phyloP scores from a whole-genome alignment of 116 monocot species.

The Posidonia oceanica region DNA sequence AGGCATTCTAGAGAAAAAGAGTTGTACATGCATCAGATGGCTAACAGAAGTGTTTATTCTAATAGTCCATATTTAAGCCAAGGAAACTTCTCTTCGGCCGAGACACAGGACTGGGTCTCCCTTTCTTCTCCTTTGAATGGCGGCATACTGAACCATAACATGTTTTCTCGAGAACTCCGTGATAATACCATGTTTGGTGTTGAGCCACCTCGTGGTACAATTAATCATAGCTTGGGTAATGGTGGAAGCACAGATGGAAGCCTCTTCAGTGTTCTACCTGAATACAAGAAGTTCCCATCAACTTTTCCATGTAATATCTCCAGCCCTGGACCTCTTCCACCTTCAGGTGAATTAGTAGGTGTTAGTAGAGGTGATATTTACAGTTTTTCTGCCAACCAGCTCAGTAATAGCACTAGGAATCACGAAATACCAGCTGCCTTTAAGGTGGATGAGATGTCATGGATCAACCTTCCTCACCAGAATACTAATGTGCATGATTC shows the following conservation, averaged over 20 bases:
- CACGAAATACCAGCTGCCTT: conserved; percentile 9
- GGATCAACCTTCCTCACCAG: conserved; percentile 37
- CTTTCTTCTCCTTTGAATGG: conserved; percentile 15
- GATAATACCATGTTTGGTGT: conserved; percentile 24
- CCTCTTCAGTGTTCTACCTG: conserved; percentile 45
- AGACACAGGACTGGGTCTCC: conserved; percentile 9
- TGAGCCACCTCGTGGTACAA: conserved; percentile 10
- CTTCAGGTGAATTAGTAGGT: conserved; percentile 11
- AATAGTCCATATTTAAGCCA: conserved; percentile 20
- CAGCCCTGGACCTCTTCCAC: conserved; percentile 16
- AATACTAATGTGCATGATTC: conserved; percentile 26
- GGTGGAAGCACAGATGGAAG: conserved; percentile 35
- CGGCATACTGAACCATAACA: conserved; percentile 18
- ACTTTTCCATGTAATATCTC: conserved; percentile 7
- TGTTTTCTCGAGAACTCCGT: conserved; percentile 24
- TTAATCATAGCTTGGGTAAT: conserved; percentile 11
- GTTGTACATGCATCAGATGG: conserved; percentile 17
- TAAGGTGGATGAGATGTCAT: conserved; percentile 16
- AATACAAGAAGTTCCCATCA: conserved; percentile 20
- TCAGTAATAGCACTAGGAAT: conserved; percentile 9
- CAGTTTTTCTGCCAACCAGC: conserved; percentile 15
- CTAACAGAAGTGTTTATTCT: conserved; percentile 15
- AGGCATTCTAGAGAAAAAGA: conserved; percentile 23
- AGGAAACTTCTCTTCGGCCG: conserved; percentile 11
- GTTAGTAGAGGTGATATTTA: neutral